Percentiles rank a stretch among this genome's conserved stretches.
phyloP scores from a whole-genome alignment of 2,329 filamentous ascomycete genomes.

The Didymella pomorum region DNA sequence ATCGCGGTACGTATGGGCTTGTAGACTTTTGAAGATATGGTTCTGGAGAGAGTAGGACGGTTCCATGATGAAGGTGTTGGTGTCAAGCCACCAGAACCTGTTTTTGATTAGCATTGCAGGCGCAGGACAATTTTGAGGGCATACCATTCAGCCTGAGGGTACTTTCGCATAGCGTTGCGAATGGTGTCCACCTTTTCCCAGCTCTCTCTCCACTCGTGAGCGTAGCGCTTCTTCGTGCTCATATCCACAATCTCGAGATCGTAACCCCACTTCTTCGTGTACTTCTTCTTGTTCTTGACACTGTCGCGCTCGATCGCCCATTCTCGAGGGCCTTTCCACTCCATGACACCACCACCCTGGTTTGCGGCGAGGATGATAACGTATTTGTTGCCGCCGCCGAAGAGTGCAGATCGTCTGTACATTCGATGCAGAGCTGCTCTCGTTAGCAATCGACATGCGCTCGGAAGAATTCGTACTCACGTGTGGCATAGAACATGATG shows the following conservation, averaged over 20 bases:
- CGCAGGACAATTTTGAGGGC: constrained; percentile 39
- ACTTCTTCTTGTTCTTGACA: constrained; percentile 91
- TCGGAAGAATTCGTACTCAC: constrained; percentile 63
- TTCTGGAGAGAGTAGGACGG: constrained; percentile 86
- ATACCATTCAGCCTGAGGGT: constrained; percentile 95
- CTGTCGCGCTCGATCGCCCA: constrained; percentile 99
- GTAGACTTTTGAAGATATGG: constrained; percentile 86
- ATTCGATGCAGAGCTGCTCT: constrained; percentile 62
- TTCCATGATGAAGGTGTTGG: constrained; percentile 99
- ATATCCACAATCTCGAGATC: constrained; percentile 96
- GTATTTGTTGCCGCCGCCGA: constrained; percentile 89
- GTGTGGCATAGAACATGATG: constrained; percentile 73
- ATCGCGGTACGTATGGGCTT: constrained; percentile 82
- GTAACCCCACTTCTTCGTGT: constrained; percentile 88
- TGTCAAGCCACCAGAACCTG: constrained; percentile 99
- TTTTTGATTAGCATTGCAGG: constrained; percentile 35
- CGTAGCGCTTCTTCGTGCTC: constrained; percentile 98
- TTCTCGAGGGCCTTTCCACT: constrained; percentile 96
- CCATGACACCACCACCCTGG: constrained; percentile 95
- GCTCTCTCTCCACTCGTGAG: constrained; percentile 98
- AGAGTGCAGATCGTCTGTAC: constrained; percentile 75
- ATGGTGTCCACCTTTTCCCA: constrained; percentile 99
- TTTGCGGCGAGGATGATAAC: constrained; percentile 95
- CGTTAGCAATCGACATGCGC: constrained; percentile 16
- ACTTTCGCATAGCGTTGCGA: constrained; percentile 86